phyloP scores from a whole-genome alignment of 768 basidiomycete genomes.

The Tulasnella sp. region DNA sequence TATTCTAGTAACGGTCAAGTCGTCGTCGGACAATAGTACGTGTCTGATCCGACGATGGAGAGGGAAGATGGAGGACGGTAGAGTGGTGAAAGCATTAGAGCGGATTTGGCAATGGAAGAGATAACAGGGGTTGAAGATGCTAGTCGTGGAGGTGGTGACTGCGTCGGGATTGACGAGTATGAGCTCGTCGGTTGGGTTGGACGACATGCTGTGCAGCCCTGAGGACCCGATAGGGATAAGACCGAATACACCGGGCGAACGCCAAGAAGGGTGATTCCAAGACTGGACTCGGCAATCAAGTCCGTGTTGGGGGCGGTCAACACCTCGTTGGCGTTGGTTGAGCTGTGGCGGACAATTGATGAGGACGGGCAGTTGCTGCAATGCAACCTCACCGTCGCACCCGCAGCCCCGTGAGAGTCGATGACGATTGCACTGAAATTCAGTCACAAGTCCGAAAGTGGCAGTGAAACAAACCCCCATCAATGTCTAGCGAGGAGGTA shows the following conservation, averaged over 20 bases:
- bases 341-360: not conserved
- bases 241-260: not conserved
- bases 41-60: not conserved
- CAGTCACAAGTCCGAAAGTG: not conserved
- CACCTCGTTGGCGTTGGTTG: not conserved
- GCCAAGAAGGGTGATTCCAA: not conserved
- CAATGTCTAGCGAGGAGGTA: not conserved
- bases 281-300: not conserved
- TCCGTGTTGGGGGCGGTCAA: not conserved
- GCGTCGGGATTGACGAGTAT: slow-evolving; percentile 10
- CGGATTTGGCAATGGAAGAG: slow-evolving; percentile 21
- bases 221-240: not conserved
- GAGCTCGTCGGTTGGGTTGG: not conserved
- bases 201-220: not conserved
- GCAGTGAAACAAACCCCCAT: not conserved
- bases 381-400: not conserved
- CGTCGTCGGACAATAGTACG: slow-evolving; percentile 13
- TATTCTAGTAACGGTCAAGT: slow-evolving; percentile 23
- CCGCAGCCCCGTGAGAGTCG: not conserved
- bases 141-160: not conserved
- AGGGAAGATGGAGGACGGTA: not conserved
- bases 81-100: slow-evolving; percentile 16
- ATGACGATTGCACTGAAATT: not conserved
- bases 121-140: slow-evolving; percentile 7
- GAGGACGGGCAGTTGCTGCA: not conserved